phyloP scores from a whole-genome alignment of 805 yeast species.

The Monosporozyma aerobia region DNA sequence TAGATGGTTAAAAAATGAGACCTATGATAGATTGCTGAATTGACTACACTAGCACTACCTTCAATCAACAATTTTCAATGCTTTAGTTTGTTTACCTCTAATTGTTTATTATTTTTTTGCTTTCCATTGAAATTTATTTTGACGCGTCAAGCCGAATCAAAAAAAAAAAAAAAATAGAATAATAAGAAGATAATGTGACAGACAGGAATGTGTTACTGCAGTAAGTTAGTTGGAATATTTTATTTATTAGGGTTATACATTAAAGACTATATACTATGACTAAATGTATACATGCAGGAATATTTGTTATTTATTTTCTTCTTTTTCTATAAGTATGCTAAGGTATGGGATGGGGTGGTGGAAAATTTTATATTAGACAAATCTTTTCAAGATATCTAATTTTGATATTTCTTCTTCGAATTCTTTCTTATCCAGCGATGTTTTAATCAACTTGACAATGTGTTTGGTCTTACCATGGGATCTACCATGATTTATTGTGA shows the following conservation, averaged over 20 bases:
- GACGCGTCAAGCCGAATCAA: background rate
- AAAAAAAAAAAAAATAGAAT: background rate
- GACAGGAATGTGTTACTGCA: background rate
- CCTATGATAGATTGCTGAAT: no score
- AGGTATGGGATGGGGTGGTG: background rate
- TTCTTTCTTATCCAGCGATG: constrained; percentile 24
- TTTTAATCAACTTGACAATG: constrained; percentile 19
- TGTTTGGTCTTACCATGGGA: constrained; percentile 29
- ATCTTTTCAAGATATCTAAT: constrained; percentile 19
- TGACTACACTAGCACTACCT: no score
- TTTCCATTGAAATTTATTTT: no score
- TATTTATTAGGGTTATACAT: background rate
- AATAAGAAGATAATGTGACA: background rate
- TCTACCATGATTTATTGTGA: constrained; percentile 19
- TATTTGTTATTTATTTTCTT: background rate
- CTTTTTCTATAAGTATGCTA: background rate
- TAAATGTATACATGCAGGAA: background rate
- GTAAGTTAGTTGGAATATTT: background rate
- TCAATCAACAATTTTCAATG: no score
- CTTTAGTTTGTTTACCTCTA: no score
- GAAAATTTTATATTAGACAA: constrained; percentile 3
- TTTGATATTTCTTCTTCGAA: constrained; percentile 25
- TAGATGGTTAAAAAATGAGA: no score
- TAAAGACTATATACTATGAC: background rate
- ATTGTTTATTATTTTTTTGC: background rate